Base-by-base conservation (phyloP, 139 green algal genomes). In the Nannochloris sp. region DNA sequence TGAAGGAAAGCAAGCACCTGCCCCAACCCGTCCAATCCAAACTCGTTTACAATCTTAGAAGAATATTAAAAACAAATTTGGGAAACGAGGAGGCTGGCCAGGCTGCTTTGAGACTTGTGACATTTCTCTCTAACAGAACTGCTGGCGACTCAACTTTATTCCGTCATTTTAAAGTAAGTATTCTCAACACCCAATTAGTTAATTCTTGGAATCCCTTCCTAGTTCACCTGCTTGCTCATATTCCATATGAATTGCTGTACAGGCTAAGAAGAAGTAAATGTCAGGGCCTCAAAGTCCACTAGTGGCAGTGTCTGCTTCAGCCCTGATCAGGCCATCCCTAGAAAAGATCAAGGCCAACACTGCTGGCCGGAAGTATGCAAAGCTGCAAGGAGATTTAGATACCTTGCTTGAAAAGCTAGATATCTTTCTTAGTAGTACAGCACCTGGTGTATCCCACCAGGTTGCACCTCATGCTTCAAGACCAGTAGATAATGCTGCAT, bases 281-380 rank as follows among this genome's bases (percentile, higher is more conserved):
- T 19, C 19, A 27, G 42, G 19, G 19, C 42, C 42, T 51, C 19
- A 47, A 13, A 48, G 6, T 31, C 19, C 24, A 54, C 60, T 54
- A 34, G 38, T n/a, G 5, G 42, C 54, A 23, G 39, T 25, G 13
- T 61, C 44, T 8, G 44, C 72, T 3, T 57, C 72, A 0, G 60
- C 46, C 24, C 61, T 86, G 7, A 23, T 85, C 15, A 61, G 63
- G 8, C 77, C 80, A 6, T 78, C 69, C 30, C 70, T 86, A 4
- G 68, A 82, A 31, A 76, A 72, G 27, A 82, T 86, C 31, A 27
- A 39, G n/a, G 61, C 75, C 13, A 54, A 51, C 7, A 64, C 76
- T 9, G 58, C 66, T 15, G 76, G 75, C 2, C 66, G 76, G 31
- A 82, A 84, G 47, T 76, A 78, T 35, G 36, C 42, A 34, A 78